A percentile compares a stretch with the other conserved stretches of the same genome.
Conservation (phyloP, 73 alveolate genomes). For the Breviolum minutum region DNA sequence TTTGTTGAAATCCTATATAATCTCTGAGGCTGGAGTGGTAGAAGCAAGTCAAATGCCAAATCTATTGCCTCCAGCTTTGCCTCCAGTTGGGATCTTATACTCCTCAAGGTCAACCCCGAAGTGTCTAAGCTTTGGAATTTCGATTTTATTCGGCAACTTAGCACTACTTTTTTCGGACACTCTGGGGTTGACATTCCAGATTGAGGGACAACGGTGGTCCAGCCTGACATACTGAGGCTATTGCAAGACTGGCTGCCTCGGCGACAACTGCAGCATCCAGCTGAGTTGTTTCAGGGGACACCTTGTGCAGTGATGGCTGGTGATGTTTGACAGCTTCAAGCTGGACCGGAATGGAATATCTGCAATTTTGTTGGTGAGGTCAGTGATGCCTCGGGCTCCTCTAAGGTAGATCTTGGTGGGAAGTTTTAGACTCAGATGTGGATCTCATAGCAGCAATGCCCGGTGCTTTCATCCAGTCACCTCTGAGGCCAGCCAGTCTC, state of each 20-base stretch:
- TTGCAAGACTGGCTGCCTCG: conserved; percentile 35
- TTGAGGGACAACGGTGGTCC: background rate
- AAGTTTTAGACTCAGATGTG: background rate
- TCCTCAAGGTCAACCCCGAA: background rate
- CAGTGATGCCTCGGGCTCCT: background rate
- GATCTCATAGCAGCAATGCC: no score
- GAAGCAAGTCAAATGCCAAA: conserved; percentile 65
- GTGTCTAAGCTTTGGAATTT: background rate
- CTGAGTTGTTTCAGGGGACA: background rate
- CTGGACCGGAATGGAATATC: no score
- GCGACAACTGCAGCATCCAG: background rate
- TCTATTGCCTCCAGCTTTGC: conserved; percentile 72
- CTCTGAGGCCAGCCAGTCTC: conserved; percentile 68
- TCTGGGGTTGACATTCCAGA: no score
- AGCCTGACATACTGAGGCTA: background rate
- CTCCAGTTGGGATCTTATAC: conserved; percentile 44
- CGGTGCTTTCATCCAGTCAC: no score
- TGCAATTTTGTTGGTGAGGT: background rate
- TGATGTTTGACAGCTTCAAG: no score
- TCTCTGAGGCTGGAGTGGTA: conserved; percentile 56
- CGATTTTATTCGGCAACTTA: no score
- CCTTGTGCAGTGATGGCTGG: background rate
- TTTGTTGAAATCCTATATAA: background rate
- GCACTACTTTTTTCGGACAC: no score
- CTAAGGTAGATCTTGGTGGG: conserved; percentile 52